Conservation (phyloP, 2,329 filamentous ascomycete species). For the Verticillium nonalfalfae region DNA sequence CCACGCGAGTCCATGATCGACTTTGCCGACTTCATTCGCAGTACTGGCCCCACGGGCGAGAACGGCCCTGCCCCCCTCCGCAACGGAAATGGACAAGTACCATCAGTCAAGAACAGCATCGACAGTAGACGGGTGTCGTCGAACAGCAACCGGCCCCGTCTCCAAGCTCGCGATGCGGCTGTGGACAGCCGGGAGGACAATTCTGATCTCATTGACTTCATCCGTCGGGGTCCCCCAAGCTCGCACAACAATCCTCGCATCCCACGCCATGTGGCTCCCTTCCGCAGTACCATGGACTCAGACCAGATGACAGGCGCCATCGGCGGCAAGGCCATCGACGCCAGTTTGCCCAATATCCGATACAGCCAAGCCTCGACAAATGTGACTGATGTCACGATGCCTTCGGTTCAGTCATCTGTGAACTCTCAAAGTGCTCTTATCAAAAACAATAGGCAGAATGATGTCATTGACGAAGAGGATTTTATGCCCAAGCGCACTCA, state of each 20-base stretch:
- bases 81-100: conserved; percentile 23
- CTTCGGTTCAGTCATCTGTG: conserved; percentile 55
- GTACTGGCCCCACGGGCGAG: conserved; percentile 64
- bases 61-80: conserved; percentile 26
- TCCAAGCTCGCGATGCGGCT: conserved; percentile 67
- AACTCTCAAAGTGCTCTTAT: conserved; percentile 71
- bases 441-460: conserved; percentile 28
- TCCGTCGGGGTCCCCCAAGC: conserved; percentile 74
- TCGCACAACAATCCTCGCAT: conserved; percentile 60
- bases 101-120: conserved; percentile 26
- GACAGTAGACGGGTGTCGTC: conserved; percentile 30
- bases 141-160: conserved; percentile 41
- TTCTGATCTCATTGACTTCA: conserved; percentile 91
- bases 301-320: conserved; percentile 59
- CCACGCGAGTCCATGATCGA: conserved; percentile 68
- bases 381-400: conserved; percentile 50
- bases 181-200: conserved; percentile 60
- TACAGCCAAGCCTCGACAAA: conserved; percentile 51
- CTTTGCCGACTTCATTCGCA: conserved; percentile 84
- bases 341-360: conserved; percentile 48
- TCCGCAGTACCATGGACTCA: conserved; percentile 79
- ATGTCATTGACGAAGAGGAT: conserved; percentile 41
- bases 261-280: conserved; percentile 76
- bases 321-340: conserved; percentile 51
- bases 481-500: conserved; percentile 67